Evolutionary conservation across 2,329 filamentous ascomycete species (phyloP), one percentile per base, ranked within the genome.

Genomic region (Anisogramma anomala): DNA sequence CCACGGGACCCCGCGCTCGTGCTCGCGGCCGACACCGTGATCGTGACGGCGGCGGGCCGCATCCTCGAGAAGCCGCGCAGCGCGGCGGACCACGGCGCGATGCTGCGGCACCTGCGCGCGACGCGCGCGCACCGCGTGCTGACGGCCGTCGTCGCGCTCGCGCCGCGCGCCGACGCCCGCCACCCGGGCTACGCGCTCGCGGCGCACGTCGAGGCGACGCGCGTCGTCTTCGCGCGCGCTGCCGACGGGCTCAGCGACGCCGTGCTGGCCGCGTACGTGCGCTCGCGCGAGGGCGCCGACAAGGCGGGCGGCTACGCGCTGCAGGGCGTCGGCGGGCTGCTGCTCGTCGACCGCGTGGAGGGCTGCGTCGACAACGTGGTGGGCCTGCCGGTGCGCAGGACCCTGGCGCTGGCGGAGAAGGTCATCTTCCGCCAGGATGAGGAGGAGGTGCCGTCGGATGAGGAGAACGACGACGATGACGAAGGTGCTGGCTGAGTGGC

Each of bases 281-380:
- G 71, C 55, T 95, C 89, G 17, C 72, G 89, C 41, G 91, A 98
- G 67, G 91, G 91, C 2, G 87, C 78, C 9, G 91, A 96, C 61
- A 98, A 96, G 68, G 91, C 91, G 0, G 91, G 91, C 2, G 91
- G 91, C 0, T 98, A 98, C 61, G 91, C 86, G 1, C 75, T 98
- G 39, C 91, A 98, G 62, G 91, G 89, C 0, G 68, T 89, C 9
- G 91, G 84, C 1, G 82, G 84, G 7, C 79, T 95, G 58, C 69
- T 98, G 45, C 62, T 98, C 43, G 79, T 98, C 10, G 87, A 95
- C 59, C 82, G 73, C 60, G 83, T 98, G 49, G 84, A 94, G 49
- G 91, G 91, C 9, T 79, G 77, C 41, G 84, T 86, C 54, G 91
- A 98, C 66, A 96, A 96, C 60, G 91, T 96, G 1, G 79, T 98